Base-by-base conservation (phyloP, 192 early-diverging fungal species). In the Dissophora ornata region DNA sequence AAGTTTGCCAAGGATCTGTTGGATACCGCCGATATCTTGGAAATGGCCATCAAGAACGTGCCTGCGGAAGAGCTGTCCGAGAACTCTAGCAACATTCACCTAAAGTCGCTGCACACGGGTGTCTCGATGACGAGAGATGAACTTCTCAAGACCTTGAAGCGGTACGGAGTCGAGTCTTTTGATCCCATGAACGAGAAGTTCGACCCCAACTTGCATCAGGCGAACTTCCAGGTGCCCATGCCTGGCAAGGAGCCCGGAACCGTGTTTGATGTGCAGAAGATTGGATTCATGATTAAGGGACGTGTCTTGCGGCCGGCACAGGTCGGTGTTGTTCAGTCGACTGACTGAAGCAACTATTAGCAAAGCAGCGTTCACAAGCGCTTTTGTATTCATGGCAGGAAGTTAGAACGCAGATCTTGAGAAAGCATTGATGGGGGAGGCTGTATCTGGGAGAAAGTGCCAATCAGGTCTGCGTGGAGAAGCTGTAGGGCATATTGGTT, bases 1-100 rank as follows among this genome's bases (percentile, higher is more conserved):
- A 97, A 97, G 86, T 99, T 99, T 75, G 97, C 96, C 71, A 98
- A 96, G 82, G 97, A 99, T 69, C 82, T 99, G 30, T 79, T 99
- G 9, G 91, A 93, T 32, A 94, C 93, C 1, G 94, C 92, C 18
- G 98, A 99, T 79, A 90, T 97, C 32, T 85, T 99, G 46, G 83
- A 82, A 57, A 84, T 98, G 70, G 97, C 98, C 6, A 82, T 99
- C 30, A 88, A 93, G 57, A 86, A 95, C 32, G 96, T 98, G 1
- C 95, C 97, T 34, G 77, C 89, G 50, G 87, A 87, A 22, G 68
- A 79, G 57, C 36, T 63, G 4, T 18, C 38, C 7, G 79, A 71
- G 46, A 48, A 60, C 22, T 82, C 79, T 5, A 79, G 83, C 28
- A 82, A 81, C 24, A 68, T 66, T 28, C 83, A 88, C 51, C 81